Percentiles rank a stretch among this genome's conserved stretches.
Conservation (phyloP, 2,329 filamentous ascomycete genomes). For the Aspergillus udagawae region DNA sequence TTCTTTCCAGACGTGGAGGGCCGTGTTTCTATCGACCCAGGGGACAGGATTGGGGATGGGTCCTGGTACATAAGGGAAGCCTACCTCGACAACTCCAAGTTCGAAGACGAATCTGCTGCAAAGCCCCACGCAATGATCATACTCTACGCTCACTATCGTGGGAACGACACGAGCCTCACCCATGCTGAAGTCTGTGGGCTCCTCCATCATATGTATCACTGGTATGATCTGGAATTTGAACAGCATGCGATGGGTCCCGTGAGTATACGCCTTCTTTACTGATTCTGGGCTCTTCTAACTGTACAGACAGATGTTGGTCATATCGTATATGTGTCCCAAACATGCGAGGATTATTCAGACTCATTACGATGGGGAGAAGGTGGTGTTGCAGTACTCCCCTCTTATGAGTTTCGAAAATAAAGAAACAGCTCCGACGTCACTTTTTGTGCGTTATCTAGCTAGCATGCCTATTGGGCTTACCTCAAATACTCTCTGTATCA, state of each 20-base stretch:
- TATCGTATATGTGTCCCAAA: slow-evolving; percentile 1
- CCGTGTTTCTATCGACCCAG: too few species aligned
- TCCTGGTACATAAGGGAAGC: too few species aligned
- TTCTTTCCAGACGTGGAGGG: too few species aligned
- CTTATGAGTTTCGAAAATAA: not conserved
- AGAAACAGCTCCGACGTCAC: not conserved
- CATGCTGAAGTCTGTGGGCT: not conserved
- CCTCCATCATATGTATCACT: not conserved
- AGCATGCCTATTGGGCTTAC: not conserved
- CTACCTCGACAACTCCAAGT: too few species aligned
- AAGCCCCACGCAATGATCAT: too few species aligned
- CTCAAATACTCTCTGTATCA: not conserved
- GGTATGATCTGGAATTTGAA: not conserved
- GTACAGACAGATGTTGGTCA: not conserved
- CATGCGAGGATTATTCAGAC: slow-evolving; percentile 5
- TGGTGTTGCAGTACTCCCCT: slow-evolving; percentile 3
- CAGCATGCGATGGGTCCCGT: not conserved
- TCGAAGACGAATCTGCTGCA: too few species aligned
- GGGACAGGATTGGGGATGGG: too few species aligned
- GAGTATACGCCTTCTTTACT: not conserved
- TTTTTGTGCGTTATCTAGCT: not conserved
- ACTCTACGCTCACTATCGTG: not conserved
- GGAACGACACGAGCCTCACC: not conserved
- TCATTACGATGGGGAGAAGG: slow-evolving; percentile 1
- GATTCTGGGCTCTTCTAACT: not conserved